Conservation (phyloP, 495 filamentous ascomycete species). For the Glarea lozoyensis region DNA sequence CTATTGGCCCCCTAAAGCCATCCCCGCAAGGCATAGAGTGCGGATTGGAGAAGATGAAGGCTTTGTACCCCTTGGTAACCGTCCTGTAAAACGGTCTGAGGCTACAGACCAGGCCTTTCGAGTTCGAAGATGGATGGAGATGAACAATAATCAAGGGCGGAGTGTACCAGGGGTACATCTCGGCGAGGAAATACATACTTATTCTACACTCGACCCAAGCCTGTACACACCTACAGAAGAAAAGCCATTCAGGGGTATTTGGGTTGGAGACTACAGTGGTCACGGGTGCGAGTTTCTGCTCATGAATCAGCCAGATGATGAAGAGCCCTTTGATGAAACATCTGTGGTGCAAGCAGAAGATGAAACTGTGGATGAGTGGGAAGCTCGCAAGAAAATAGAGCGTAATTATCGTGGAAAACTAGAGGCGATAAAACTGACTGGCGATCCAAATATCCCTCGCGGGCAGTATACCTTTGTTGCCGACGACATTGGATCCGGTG, state of each 20-base stretch:
- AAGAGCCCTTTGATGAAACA: conserved; percentile 22
- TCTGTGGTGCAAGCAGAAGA: conserved; percentile 21
- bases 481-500: conserved; percentile 60
- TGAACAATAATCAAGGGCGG: conserved; percentile 5
- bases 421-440: conserved; percentile 82
- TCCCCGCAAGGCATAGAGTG: conserved; percentile 54
- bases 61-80: conserved; percentile 31
- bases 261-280: conserved; percentile 81
- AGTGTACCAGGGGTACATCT: conserved; percentile 29
- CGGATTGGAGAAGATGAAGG: conserved; percentile 30
- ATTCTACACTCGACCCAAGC: conserved; percentile 59
- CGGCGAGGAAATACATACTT: conserved; percentile 64
- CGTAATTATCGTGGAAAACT: conserved; percentile 49
- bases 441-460: conserved; percentile 79
- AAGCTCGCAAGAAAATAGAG: conserved; percentile 25
- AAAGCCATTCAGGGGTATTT: conserved; percentile 81
- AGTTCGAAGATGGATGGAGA: conserved; percentile 55
- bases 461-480: conserved; percentile 75
- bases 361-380: conserved; percentile 33
- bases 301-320: conserved; percentile 57
- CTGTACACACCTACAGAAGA: conserved; percentile 69
- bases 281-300: conserved; percentile 88
- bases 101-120: conserved; percentile 59
- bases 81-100: conserved; percentile 34
- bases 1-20: conserved; percentile 66